Evolutionary conservation across 257 asterid species (phyloP).

Genomic region (Nicotiana benthamiana): DNA sequence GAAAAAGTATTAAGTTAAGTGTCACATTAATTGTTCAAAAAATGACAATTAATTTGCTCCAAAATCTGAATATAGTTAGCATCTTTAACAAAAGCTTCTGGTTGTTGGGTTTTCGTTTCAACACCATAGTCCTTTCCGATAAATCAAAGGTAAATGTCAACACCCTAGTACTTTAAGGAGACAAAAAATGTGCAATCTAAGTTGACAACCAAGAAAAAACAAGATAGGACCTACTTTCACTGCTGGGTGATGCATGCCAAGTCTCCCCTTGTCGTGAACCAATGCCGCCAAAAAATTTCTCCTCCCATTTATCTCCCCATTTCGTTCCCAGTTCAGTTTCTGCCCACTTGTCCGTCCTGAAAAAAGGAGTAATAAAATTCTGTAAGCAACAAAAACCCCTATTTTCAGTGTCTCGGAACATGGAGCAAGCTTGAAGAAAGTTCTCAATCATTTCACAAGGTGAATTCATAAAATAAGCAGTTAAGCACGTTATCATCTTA

Average conservation of each 20-base stretch:
- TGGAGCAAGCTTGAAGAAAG: neutral
- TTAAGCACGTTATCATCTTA: neutral
- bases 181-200: neutral
- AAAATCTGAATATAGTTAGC: neutral
- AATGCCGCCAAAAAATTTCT: slow-evolving; percentile 76
- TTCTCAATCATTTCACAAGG: neutral
- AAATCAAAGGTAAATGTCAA: neutral
- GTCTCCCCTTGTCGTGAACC: slow-evolving; percentile 99
- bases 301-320: slow-evolving; percentile 99
- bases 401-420: neutral
- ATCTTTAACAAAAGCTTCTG: neutral
- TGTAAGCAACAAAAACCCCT: neutral
- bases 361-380: neutral
- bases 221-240: slow-evolving; percentile 48
- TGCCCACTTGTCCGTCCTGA: slow-evolving; percentile 99
- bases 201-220: neutral
- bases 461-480: neutral
- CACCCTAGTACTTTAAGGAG: neutral
- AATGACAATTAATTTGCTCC: neutral
- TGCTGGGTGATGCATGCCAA: slow-evolving; percentile 76
- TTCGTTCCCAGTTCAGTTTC: slow-evolving; percentile 93
- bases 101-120: neutral
- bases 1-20: neutral
- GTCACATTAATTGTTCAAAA: neutral
- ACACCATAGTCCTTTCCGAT: neutral